phyloP scores from a whole-genome alignment of 2,329 filamentous ascomycete species.

The Emmonsiellopsis sp. region DNA sequence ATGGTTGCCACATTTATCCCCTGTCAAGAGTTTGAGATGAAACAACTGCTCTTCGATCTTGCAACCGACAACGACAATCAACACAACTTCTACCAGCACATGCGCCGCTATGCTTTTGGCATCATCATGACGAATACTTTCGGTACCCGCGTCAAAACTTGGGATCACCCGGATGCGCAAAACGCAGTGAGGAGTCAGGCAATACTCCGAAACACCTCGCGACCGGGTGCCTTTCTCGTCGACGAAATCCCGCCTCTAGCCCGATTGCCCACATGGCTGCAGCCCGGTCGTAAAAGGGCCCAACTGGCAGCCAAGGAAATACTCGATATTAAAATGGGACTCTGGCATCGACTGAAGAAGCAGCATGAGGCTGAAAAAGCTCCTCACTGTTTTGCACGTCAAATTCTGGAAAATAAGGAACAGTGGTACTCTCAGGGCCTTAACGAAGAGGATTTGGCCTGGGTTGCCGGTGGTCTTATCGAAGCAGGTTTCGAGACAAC shows the following conservation, averaged over 20 bases:
- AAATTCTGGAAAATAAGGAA: constrained; percentile 14
- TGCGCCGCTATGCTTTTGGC: constrained; percentile 22
- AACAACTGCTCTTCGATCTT: constrained; percentile 36
- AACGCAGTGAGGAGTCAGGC: constrained; percentile 10
- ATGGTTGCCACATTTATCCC: constrained; percentile 34
- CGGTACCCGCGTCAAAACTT: constrained; percentile 16
- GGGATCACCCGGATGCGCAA: constrained; percentile 3
- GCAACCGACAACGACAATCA: constrained; percentile 24
- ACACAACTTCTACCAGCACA: constrained; percentile 20
- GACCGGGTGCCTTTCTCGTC: constrained; percentile 18
- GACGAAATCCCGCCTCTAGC: constrained; percentile 19
- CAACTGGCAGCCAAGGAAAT: constrained; percentile 9
- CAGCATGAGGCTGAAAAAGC: constrained; percentile 13
- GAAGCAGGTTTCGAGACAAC: constrained; percentile 35
- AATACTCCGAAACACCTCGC: constrained; percentile 14
- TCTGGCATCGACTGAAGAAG: constrained; percentile 17
- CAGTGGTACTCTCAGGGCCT: constrained; percentile 17
- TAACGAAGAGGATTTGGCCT: constrained; percentile 17
- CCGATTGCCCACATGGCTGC: constrained; percentile 15
- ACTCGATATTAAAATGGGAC: constrained; percentile 15
- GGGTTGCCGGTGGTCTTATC: constrained; percentile 19
- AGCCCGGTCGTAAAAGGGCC: constrained; percentile 15
- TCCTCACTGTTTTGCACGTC: constrained; percentile 15
- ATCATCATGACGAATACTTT: constrained; percentile 22
- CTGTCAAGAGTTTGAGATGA: constrained; percentile 38